Percentiles rank a stretch among this genome's conserved stretches.
These are phyloP conservation scores for Microsporum ferrugineum DNA, from an alignment of 2,329 filamentous ascomycete genomes.

Conservation along the genomic window DNA sequence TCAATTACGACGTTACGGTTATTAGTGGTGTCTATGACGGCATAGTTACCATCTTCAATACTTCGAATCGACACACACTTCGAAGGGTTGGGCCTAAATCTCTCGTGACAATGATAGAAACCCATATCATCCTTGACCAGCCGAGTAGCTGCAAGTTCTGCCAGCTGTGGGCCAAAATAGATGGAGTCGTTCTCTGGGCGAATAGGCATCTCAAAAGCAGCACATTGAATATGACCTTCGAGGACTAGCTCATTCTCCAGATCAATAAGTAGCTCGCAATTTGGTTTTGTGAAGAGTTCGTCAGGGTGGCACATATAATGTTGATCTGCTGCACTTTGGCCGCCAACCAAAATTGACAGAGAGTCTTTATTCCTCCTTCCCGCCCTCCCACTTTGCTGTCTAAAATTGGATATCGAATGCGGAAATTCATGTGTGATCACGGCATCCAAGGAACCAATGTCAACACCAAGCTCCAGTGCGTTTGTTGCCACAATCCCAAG, in stretches of 20 bases:
- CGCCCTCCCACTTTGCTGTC: slow-evolving; percentile 88
- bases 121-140: slow-evolving; percentile 63
- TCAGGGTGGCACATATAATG: slow-evolving; percentile 95
- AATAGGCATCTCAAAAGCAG: slow-evolving; percentile 89
- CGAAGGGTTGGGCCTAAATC: slow-evolving; percentile 76
- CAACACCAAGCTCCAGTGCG: slow-evolving; percentile 84
- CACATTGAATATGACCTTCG: slow-evolving; percentile 91
- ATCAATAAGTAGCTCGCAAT: slow-evolving; percentile 80
- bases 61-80: slow-evolving; percentile 79
- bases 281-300: slow-evolving; percentile 80
- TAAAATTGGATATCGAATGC: slow-evolving; percentile 85
- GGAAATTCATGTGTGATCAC: slow-evolving; percentile 92
- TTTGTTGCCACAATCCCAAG: slow-evolving; percentile 89
- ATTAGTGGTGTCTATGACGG: slow-evolving; percentile 74
- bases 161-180: slow-evolving; percentile 70
- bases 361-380: slow-evolving; percentile 89
- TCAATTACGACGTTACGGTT: slow-evolving; percentile 70
- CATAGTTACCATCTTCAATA: slow-evolving; percentile 83
- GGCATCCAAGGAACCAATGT: slow-evolving; percentile 87
- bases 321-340: slow-evolving; percentile 83
- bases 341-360: slow-evolving; percentile 76
- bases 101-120: slow-evolving; percentile 80
- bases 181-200: slow-evolving; percentile 58
- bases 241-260: slow-evolving; percentile 81
- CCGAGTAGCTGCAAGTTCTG: slow-evolving; percentile 59